Evolutionary conservation across 2,329 filamentous ascomycete genomes (phyloP), one percentile per base, ranked within the genome.

Genomic region (Curvularia sp.): DNA sequence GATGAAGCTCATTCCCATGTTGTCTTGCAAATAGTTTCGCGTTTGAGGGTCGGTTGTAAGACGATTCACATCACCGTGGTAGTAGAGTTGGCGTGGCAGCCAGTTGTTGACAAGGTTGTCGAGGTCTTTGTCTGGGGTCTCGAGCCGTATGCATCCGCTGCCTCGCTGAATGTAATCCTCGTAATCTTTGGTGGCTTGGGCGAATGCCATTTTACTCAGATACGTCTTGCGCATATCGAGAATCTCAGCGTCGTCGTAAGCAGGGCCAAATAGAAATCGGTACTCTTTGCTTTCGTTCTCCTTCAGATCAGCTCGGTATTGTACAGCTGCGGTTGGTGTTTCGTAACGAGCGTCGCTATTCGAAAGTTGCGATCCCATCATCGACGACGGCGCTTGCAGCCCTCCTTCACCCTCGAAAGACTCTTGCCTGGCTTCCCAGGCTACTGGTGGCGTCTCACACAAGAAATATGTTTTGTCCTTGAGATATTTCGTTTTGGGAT

Each of bases 1-100:
- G 73, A 86, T 83, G 71, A 81, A 86, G 49, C 80, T 81, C 84
- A 86, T 86, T 55, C 84, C 84, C 84, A 86, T 86, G 70, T 85
- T 85, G 71, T 86, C 84, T 66, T 86, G 84, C 3, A 86, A 72
- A 64, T 85, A 86, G 65, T 86, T 86, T 43, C 84, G 81, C 7
- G 84, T 86, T 67, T 86, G 84, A 20, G 84, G 84, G 66, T 86
- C 84, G 0, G 84, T 86, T 0, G 83, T 85, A 33, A 86, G 74
- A 10, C 84, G 82, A 68, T 86, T 86, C 41, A 85, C 83, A 61
- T 85, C 83, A 51, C 84, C 84, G 65, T 86, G 84, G 70, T 86
- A 86, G 76, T 82, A 86, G 15, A 83, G 78, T 64, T 86, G 84
- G 7, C 84, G 83, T 13, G 84, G 81, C 10, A 86, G 76, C 84